Base-by-base conservation (phyloP, 441 rosid species). In the Adansonia rubrostipa region DNA sequence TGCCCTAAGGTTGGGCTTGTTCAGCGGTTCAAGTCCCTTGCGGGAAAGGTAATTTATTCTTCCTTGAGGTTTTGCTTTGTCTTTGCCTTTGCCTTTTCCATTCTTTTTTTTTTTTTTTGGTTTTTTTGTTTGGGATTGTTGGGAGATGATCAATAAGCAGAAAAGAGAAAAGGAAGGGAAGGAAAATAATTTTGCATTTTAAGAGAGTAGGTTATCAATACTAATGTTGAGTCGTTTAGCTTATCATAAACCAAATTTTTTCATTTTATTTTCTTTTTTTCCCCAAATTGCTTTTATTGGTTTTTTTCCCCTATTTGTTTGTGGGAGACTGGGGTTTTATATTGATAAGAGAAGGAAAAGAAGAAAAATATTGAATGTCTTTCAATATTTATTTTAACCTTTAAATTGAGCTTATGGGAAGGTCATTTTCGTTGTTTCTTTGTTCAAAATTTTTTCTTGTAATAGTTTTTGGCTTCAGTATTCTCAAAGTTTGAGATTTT, bases 1-100 rank as follows among this genome's bases (percentile, higher is more conserved):
- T 93, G 91, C 82, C 93, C 97, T 60, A 85, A 87, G 81, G 92
- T 91, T 40, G 75, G 80, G 65, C 42, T 71, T 51, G 80, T 81
- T 75, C 83, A 82, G 5, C 77, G 75, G 75, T 86, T 91, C 51
- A 80, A 73, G 44, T 79, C 81, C 33, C 81, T 93, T 24, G 79
- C 73, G 47, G 81, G 66, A 67, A 83, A 89, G 92, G 98, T 91
- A 77, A 36, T 17, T 51, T 53, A 19, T 54, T 71, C 15, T 61
- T 48, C 53, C 17, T 6, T 5, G 60, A 0, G 17, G 13, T 9
- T 50, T 54, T 20, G 19, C 7, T 54, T 58, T 47, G 14, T 15
- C 66, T 33, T 56, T 60, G 53, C 63, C 63, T 58, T 36, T 36
- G 42, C 42, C 42, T 36, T 36, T 36, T 36, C 42, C 42, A 6